Evolutionary conservation across 1,284 basidiomycete species (phyloP), one percentile per base, ranked within the genome.

Genomic region (Meira miltonrushii): DNA sequence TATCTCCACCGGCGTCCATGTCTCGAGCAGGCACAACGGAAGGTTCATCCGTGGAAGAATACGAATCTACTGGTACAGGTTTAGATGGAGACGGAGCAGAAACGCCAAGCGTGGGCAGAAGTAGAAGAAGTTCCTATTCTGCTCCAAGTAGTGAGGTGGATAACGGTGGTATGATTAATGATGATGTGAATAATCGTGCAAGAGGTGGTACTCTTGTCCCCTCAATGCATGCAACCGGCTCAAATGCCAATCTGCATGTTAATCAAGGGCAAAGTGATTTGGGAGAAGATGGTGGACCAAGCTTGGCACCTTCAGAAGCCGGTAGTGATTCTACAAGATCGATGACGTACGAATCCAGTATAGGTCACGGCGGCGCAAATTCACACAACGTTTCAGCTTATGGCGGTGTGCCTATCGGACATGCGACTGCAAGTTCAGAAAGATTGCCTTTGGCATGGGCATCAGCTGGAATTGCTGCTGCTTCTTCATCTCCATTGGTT

Each of bases 251-350:
- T 56, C 12, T 48, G 46, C 17, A 13, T 17, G 46, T 8, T 5
- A 17, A 8, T 13, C 28, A 33, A 33, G 28, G 28, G 8, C 28
- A 33, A 33, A 33, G 28, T 8, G 46, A 48, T 17, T 19, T 21
- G 5, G 25, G 25, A 5, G 25, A 21, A 23, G 17, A 23, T 9
- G 46, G 25, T 12, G 46, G 46, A 48, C 46, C 46, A 48, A 10
- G 64, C 60, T 47, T 69, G 7, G 65, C 67, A 0, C 64, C 66
- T 37, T 74, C 71, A 2, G 73, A 75, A 43, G 67, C 66, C 0
- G 71, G 73, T 10, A 74, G 67, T 44, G 67, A 52, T 19, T 50
- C 49, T 33, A 54, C 57, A 15, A 17, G 49, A n/a, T 58, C 57
- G 11, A 56, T 56, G 23, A 48, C 54, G n/a, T 28, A 40, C 15